Conservation (phyloP, 345 rosid genomes). For the Salix brachista region DNA sequence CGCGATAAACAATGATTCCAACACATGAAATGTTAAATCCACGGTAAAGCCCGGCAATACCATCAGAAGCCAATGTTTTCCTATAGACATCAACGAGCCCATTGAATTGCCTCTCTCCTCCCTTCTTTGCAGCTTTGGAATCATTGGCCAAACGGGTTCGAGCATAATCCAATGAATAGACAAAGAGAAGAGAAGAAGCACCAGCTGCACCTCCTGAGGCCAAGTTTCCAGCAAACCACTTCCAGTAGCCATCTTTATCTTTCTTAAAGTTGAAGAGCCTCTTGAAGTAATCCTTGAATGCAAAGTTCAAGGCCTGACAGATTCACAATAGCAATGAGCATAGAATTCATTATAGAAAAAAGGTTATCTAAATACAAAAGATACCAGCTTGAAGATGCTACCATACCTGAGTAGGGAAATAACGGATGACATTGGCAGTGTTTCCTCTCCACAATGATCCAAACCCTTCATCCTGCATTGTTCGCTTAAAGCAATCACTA, state of each 20-base stretch:
- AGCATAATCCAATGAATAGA: conserved; percentile 25
- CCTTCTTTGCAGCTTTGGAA: conserved; percentile 30
- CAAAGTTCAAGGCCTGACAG: conserved; percentile 35
- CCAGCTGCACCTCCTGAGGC: conserved; percentile 32
- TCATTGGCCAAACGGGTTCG: conserved; percentile 29
- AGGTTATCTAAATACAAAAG: not conserved
- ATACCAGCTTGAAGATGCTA: not conserved
- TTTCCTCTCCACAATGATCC: conserved; percentile 32
- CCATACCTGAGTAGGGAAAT: conserved; percentile 34
- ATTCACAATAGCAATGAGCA: not conserved
- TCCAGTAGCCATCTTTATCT: conserved; percentile 31
- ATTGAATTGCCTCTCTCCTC: conserved; percentile 27
- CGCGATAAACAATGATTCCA: conserved; percentile 34
- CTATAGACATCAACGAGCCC: conserved; percentile 31
- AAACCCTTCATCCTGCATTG: conserved; percentile 21
- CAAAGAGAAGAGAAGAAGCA: conserved; percentile 28
- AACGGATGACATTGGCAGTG: conserved; percentile 37
- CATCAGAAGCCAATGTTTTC: conserved; percentile 32
- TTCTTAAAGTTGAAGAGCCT: conserved; percentile 42
- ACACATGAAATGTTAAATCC: conserved; percentile 34
- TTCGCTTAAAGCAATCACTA: conserved; percentile 30
- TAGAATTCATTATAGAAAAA: not conserved
- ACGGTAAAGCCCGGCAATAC: conserved; percentile 31
- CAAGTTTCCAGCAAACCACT: conserved; percentile 32
- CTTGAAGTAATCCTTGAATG: conserved; percentile 43